phyloP scores from a whole-genome alignment of 495 filamentous ascomycete genomes.

The Umbilicaria muhlenbergii region DNA sequence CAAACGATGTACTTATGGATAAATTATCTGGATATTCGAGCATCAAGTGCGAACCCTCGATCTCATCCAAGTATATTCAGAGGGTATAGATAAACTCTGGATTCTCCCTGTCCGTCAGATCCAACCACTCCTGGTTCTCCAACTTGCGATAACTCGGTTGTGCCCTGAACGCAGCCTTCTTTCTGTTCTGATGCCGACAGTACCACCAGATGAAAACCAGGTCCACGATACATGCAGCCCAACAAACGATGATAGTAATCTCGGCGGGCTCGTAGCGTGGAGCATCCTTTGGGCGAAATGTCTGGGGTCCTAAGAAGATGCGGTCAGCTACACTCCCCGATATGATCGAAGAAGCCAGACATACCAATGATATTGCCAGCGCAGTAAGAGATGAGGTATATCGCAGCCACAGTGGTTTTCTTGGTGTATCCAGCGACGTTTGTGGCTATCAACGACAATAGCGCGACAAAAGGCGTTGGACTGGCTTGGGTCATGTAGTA shows the following conservation, averaged over 20 bases:
- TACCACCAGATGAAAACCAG: conserved; percentile 47
- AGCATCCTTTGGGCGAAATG: conserved; percentile 41
- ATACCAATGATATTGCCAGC: conserved; percentile 41
- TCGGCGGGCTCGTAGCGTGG: conserved; percentile 52
- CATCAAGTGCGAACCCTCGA: too few species aligned
- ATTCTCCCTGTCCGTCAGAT: conserved; percentile 39
- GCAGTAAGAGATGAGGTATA: conserved; percentile 56
- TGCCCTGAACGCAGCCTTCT: conserved; percentile 38
- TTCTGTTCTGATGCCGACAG: conserved; percentile 42
- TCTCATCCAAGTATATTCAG: conserved; percentile 1
- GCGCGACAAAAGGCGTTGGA: conserved; percentile 41
- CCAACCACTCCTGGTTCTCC: conserved; percentile 52
- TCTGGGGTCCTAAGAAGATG: conserved; percentile 30
- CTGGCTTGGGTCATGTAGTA: conserved; percentile 48
- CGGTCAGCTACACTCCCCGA: conserved; percentile 4
- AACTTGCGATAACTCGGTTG: conserved; percentile 43
- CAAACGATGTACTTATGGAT: too few species aligned
- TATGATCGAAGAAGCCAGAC: conserved; percentile 2
- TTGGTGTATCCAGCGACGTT: conserved; percentile 64
- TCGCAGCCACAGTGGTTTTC: conserved; percentile 55
- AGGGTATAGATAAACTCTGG: conserved; percentile 25
- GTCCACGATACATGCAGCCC: conserved; percentile 36
- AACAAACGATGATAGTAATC: conserved; percentile 53
- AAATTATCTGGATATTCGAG: too few species aligned
- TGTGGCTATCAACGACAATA: conserved; percentile 39